Conservation (phyloP, 208 protist species). For the Wallacemonas sp. region DNA sequence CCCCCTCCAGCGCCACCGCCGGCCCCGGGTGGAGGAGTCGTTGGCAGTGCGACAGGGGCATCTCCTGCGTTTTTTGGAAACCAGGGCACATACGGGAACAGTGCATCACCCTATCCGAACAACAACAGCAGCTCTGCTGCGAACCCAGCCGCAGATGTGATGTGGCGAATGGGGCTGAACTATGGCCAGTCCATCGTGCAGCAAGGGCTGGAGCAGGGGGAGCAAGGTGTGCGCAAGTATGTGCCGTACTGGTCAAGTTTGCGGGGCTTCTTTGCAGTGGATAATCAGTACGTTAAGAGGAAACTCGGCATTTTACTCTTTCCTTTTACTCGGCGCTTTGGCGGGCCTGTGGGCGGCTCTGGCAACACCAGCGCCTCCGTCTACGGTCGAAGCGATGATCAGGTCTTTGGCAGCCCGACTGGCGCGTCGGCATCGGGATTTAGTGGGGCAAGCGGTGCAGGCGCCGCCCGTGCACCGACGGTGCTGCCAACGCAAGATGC, state of each 20-base stretch:
- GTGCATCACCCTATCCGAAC: background rate
- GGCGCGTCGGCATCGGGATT: constrained; percentile 1
- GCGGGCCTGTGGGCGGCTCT: background rate
- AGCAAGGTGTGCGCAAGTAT: constrained; percentile 46
- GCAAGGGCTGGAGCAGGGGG: constrained; percentile 56
- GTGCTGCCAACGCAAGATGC: constrained; percentile 52
- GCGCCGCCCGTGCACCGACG: constrained; percentile 12
- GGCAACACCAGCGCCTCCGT: constrained; percentile 9
- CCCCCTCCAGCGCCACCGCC: background rate
- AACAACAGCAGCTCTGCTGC: background rate
- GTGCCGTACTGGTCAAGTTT: constrained; percentile 59
- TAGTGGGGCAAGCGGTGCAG: constrained; percentile 5
- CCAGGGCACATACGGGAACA: no score
- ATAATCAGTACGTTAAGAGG: constrained; percentile 73
- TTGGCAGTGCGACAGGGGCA: no score
- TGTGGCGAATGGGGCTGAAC: constrained; percentile 76
- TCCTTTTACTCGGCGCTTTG: constrained; percentile 54
- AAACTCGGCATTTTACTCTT: constrained; percentile 76
- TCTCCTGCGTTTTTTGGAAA: no score
- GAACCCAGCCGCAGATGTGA: constrained; percentile 23
- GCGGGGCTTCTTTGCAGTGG: constrained; percentile 70
- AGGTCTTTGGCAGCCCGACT: constrained; percentile 21
- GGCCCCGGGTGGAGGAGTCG: background rate
- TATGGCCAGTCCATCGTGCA: constrained; percentile 78
- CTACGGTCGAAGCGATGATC: constrained; percentile 14